Base-by-base conservation (phyloP, 2,329 filamentous ascomycete species). In the Alternaria incomplexa region DNA sequence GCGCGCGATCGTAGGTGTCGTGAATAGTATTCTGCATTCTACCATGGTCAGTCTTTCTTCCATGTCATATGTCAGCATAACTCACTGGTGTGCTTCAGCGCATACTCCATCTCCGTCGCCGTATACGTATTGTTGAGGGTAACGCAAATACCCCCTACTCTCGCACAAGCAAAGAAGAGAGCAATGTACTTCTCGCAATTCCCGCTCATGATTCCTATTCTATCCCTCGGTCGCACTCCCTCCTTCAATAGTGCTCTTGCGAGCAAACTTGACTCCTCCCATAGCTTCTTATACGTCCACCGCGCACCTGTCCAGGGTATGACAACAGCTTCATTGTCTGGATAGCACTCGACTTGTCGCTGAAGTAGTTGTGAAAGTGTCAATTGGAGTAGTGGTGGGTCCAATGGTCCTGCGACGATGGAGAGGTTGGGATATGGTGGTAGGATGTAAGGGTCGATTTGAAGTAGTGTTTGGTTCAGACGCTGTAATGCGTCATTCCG, bases 111-210 rank as follows among this genome's bases (percentile, higher is more conserved):
- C 79, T 94, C 91, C 1, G 86, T 87, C 3, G 89, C 85, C 1
- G 91, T 94, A 76, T 94, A 94, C 0, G 91, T 94, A 80, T 93
- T 94, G 81, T 94, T 94, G 68, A 94, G 82, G 47, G 93, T 92
- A 26, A 93, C 91, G 56, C 93, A 83, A 36, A 83, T 79, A 2
- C 80, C 80, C 3, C 81, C 81, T 12, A 83, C 68, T 50, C 80
- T 73, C 44, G 89, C 88, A 11, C 88, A 89, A 4, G 90, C 90
- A 68, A 93, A 93, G 83, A 93, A 92, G 15, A 93, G 85, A 3
- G 90, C 85, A 48, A 80, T 79, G 28, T 91, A 87, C 67, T 87
- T 83, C 64, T 87, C 84, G 67, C 85, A 86, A 66, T 88, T 87
- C 5, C 86, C 82, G 67, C 91, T 90, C 89, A 93, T 92, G 67